Conservation (phyloP, 2,329 filamentous ascomycete species). For the Zasmidium citrigriseum region DNA sequence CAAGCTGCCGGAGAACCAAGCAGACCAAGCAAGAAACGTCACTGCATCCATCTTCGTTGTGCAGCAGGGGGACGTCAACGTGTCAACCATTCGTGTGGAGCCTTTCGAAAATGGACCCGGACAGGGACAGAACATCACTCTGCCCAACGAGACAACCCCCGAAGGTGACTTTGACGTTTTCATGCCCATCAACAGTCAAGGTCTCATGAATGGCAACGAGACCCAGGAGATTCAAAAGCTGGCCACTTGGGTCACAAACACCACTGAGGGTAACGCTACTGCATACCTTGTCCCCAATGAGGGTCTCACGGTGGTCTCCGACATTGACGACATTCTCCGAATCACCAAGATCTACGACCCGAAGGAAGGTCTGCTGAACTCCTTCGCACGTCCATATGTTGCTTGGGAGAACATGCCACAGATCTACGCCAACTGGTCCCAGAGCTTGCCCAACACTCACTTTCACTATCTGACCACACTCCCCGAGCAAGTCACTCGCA, state of each 20-base stretch:
- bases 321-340: slow-evolving; percentile 80
- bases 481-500: slow-evolving; percentile 73
- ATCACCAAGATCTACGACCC: slow-evolving; percentile 79
- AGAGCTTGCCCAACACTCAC: slow-evolving; percentile 66
- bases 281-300: slow-evolving; percentile 72
- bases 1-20: slow-evolving; percentile 59
- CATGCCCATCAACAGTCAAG: slow-evolving; percentile 62
- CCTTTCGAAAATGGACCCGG: slow-evolving; percentile 56
- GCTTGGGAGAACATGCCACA: slow-evolving; percentile 79
- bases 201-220: slow-evolving; percentile 63
- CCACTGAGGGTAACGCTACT: slow-evolving; percentile 69
- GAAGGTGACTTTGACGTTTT: slow-evolving; percentile 76
- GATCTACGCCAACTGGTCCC: slow-evolving; percentile 74
- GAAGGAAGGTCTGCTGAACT: slow-evolving; percentile 72
- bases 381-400: slow-evolving; percentile 69
- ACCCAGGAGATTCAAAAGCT: slow-evolving; percentile 67
- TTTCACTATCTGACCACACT: slow-evolving; percentile 84
- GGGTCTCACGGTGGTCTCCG: slow-evolving; percentile 72
- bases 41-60: slow-evolving; percentile 75
- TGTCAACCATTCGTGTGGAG: slow-evolving; percentile 61
- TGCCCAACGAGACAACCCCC: slow-evolving; percentile 66
- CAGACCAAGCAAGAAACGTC: slow-evolving; percentile 70
- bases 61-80: slow-evolving; percentile 65
- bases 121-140: slow-evolving; percentile 59
- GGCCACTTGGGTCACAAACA: slow-evolving; percentile 66